Base-by-base conservation (phyloP, 331 rosid species). In the Quercus phellos region DNA sequence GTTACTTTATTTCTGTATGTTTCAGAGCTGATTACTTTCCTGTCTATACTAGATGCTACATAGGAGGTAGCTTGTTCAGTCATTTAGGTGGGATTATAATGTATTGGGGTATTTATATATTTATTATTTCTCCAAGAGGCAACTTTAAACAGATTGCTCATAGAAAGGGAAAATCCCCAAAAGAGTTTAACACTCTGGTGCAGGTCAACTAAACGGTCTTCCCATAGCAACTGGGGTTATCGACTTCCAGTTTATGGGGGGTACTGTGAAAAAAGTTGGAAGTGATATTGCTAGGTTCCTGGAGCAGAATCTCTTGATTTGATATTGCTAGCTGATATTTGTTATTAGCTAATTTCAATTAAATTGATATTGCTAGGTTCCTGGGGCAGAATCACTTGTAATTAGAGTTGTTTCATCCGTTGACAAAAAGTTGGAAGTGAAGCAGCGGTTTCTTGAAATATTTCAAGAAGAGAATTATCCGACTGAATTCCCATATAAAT, bases 401-500 rank as follows among this genome's bases (percentile, higher is more conserved):
- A 30, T 95, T 18, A 91, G 99, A 83, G 99, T 95, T 21, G 99
- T 95, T 74, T 95, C 99, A 19, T 95, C 98, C 0, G 98, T 95
- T 55, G 99, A 95, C 92, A 95, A 93, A 86, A 93, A 93, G 79
- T 89, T 95, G 81, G 98, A 95, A 90, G 99, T 95, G 73, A 95
- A 95, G 83, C 97, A 83, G 78, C 85, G 97, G 35, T 93, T 95
- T 89, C 78, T 93, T 79, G 99, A 95, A 81, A 91, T 93, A 72
- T 95, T 95, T 87, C 94, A 87, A 77, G 98, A 95, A 83, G 98
- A 95, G 50, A 91, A 95, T 84, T 93, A 95, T 85, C 97, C 99
- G 14, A 88, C 88, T 7, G 98, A 95, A 78, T 95, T 95, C 76
- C 99, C 98, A 24, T 95, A 95, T 73, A 95, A 93, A 86, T 95